These are phyloP conservation scores for Monosporascus sp. DNA, from an alignment of 2,329 filamentous ascomycete genomes.

Conservation along the genomic window DNA sequence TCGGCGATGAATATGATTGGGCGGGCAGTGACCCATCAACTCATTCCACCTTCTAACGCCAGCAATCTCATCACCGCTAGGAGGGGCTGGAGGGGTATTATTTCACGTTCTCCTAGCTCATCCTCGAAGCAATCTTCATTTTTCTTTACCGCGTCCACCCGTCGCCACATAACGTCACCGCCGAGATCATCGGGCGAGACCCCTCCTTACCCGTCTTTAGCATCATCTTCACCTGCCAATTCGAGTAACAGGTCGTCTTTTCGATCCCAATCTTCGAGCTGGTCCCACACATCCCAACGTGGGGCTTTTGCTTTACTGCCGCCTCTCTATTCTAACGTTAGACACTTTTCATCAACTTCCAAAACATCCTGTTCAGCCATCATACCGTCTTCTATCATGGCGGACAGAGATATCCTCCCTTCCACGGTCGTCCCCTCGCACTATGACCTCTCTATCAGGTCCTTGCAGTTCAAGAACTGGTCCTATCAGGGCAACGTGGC, in stretches of 20 bases:
- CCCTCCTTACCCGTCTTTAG: not conserved
- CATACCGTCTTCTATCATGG: conserved; percentile 38
- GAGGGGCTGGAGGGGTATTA: not conserved
- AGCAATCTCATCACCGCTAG: not conserved
- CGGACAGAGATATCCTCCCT: conserved; percentile 58
- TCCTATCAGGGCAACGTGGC: conserved; percentile 76
- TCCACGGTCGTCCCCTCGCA: conserved; percentile 71
- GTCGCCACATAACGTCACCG: not conserved
- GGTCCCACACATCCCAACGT: not conserved
- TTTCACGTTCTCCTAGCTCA: not conserved
- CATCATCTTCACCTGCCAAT: not conserved
- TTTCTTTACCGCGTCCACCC: not conserved
- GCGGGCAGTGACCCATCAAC: not conserved
- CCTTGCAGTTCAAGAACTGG: conserved; percentile 70
- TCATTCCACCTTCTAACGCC: not conserved
- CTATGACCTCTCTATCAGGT: conserved; percentile 76
- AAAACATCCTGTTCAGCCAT: conserved; percentile 20
- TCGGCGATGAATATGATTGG: not conserved
- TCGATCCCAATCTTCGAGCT: not conserved
- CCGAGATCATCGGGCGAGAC: not conserved
- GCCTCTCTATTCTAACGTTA: conserved; percentile 1
- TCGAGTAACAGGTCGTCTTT: not conserved
- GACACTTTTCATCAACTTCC: conserved; percentile 21
- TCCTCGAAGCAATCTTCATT: not conserved
- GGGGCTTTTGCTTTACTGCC: not conserved